A percentile compares a stretch with the other conserved stretches of the same genome.
These are phyloP conservation scores for Clathrospora elynae DNA, from an alignment of 2,329 filamentous ascomycete species.

Conservation along the genomic window DNA sequence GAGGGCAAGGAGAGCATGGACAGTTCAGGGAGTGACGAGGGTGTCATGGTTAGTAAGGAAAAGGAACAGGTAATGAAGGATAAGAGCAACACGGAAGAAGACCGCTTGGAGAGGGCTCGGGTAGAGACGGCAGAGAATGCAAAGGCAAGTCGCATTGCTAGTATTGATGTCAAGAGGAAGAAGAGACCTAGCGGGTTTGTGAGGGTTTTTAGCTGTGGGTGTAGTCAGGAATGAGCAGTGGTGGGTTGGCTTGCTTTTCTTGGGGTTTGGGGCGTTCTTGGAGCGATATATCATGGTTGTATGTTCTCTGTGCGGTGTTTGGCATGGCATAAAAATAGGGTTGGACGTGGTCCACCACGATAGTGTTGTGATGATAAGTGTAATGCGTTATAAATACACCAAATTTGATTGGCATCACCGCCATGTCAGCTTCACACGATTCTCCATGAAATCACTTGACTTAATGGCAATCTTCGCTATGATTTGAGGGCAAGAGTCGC, in stretches of 20 bases:
- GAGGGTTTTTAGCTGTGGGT: conserved; percentile 43
- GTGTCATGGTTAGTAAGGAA: conserved; percentile 3
- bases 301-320: no score
- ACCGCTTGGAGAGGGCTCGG: conserved; percentile 5
- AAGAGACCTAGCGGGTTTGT: conserved; percentile 36
- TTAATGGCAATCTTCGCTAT: no score
- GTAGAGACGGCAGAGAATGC: conserved; percentile 5
- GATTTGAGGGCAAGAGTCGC: no score
- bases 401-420: no score
- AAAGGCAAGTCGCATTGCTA: no score
- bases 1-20: conserved; percentile 21
- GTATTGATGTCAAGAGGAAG: conserved; percentile 25
- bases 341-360: no score
- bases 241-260: not conserved
- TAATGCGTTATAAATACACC: no score
- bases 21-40: conserved; percentile 13
- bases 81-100: conserved; percentile 14
- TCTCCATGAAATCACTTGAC: no score
- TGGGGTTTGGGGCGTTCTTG: not conserved
- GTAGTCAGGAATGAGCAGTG: conserved; percentile 16
- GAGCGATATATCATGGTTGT: not conserved
- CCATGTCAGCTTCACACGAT: no score
- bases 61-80: not conserved
- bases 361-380: no score
- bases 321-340: no score